These are phyloP conservation scores for Alternaria tenuissima DNA, from an alignment of 2,329 filamentous ascomycete genomes.

Conservation along the genomic window DNA sequence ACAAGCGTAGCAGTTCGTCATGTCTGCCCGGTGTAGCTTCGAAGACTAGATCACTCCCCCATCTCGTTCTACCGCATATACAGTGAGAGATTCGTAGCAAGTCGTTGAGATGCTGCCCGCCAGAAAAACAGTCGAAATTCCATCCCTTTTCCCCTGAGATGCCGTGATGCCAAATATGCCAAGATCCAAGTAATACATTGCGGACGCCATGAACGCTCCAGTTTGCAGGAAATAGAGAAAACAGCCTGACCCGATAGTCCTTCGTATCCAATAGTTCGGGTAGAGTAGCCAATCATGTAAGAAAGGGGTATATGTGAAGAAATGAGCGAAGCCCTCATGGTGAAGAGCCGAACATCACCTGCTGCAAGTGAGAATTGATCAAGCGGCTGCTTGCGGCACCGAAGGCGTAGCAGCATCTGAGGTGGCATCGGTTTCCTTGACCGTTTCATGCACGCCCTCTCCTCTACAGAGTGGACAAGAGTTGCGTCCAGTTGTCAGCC, in stretches of 20 bases:
- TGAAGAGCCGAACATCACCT: not conserved
- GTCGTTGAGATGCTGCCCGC: slow-evolving; percentile 22
- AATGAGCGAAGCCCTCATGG: slow-evolving; percentile 2
- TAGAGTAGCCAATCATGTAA: slow-evolving; percentile 11
- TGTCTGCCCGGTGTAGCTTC: not conserved
- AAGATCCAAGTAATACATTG: slow-evolving; percentile 5
- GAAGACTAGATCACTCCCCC: not conserved
- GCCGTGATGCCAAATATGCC: slow-evolving; percentile 20
- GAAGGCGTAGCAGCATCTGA: slow-evolving; percentile 15
- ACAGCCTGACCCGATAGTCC: slow-evolving; percentile 6
- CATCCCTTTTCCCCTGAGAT: slow-evolving; percentile 7
- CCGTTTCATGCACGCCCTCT: slow-evolving; percentile 64
- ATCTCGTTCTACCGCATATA: slow-evolving; percentile 20
- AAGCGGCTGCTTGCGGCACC: slow-evolving; percentile 18
- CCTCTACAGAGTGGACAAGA: slow-evolving; percentile 69
- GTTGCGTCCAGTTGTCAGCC: slow-evolving; percentile 72
- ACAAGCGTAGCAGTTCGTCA: slow-evolving; percentile 5
- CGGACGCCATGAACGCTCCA: slow-evolving; percentile 14
- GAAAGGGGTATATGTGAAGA: slow-evolving; percentile 30
- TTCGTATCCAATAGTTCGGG: slow-evolving; percentile 16
- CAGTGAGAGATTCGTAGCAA: slow-evolving; percentile 22
- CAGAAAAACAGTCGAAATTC: slow-evolving; percentile 7
- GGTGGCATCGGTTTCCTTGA: slow-evolving; percentile 25
- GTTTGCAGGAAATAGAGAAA: slow-evolving; percentile 7
- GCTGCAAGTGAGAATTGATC: not conserved